A percentile compares a stretch with the other conserved stretches of the same genome.
Evolutionary conservation across 495 filamentous ascomycete genomes (phyloP).

Genomic region (Daldinia grandis): DNA sequence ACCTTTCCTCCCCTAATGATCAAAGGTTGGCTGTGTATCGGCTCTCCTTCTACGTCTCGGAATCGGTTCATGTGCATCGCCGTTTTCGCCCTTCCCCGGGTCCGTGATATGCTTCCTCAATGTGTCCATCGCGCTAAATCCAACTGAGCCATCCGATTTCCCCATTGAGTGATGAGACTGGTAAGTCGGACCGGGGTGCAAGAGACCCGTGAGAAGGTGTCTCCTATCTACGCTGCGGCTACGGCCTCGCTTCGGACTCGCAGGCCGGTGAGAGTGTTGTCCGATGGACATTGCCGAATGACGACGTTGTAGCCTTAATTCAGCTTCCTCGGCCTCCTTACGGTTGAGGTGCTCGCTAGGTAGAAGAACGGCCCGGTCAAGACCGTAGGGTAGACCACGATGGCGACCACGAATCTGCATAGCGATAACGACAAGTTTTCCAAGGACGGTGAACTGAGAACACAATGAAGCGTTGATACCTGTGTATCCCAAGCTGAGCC

Average conservation of each 20-base stretch:
- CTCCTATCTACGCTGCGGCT: slow-evolving; percentile 45
- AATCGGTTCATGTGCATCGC: slow-evolving; percentile 3
- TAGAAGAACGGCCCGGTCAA: slow-evolving; percentile 89
- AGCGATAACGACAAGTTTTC: slow-evolving; percentile 91
- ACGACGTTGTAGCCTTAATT: slow-evolving; percentile 62
- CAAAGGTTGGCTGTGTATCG: slow-evolving; percentile 31
- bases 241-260: slow-evolving; percentile 34
- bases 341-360: slow-evolving; percentile 79
- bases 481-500: slow-evolving; percentile 84
- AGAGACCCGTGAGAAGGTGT: slow-evolving; percentile 45
- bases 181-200: slow-evolving; percentile 51
- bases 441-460: slow-evolving; percentile 76
- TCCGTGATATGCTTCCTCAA: slow-evolving; percentile 36
- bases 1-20: slow-evolving; percentile 36
- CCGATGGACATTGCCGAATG: slow-evolving; percentile 61
- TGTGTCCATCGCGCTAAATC: slow-evolving; percentile 26
- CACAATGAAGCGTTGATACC: slow-evolving; percentile 78
- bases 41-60: slow-evolving; percentile 36
- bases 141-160: slow-evolving; percentile 28
- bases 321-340: slow-evolving; percentile 70
- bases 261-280: slow-evolving; percentile 18
- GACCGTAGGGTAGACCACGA: slow-evolving; percentile 87
- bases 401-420: slow-evolving; percentile 95
- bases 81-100: slow-evolving; percentile 16
- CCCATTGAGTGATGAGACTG: slow-evolving; percentile 25